These are phyloP conservation scores for Rhodomyrtus tomentosa DNA, from an alignment of 345 rosid species.

Conservation along the genomic window DNA sequence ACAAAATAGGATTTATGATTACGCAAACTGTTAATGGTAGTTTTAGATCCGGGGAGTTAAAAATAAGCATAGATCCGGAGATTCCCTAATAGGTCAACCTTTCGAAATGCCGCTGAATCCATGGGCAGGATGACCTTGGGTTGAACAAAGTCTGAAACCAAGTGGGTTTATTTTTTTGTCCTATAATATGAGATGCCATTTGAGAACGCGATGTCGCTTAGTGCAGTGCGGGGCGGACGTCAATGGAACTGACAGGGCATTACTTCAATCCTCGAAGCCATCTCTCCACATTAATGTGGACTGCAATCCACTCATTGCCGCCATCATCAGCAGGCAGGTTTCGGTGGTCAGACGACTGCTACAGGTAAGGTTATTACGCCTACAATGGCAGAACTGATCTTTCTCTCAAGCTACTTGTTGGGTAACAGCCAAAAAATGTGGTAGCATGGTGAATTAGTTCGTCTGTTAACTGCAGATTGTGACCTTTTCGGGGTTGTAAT, in stretches of 20 bases:
- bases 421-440: background rate
- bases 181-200: background rate
- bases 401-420: background rate
- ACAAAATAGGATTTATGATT: no score
- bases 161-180: no score
- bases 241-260: constrained; percentile 26
- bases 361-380: constrained; percentile 20
- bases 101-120: no score
- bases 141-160: no score
- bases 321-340: constrained; percentile 46
- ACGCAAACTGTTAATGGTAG: no score
- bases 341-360: constrained; percentile 32
- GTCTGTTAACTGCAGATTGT: background rate
- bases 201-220: background rate
- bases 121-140: no score
- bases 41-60: no score
- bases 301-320: constrained; percentile 41
- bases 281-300: constrained; percentile 46
- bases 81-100: no score
- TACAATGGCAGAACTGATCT: background rate
- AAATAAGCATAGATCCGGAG: no score
- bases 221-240: constrained; percentile 40
- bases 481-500: background rate
- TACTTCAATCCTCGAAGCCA: constrained; percentile 49
- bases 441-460: background rate